Evolutionary conservation across 2,329 filamentous ascomycete species (phyloP).

Genomic region (Beauveria sp.): DNA sequence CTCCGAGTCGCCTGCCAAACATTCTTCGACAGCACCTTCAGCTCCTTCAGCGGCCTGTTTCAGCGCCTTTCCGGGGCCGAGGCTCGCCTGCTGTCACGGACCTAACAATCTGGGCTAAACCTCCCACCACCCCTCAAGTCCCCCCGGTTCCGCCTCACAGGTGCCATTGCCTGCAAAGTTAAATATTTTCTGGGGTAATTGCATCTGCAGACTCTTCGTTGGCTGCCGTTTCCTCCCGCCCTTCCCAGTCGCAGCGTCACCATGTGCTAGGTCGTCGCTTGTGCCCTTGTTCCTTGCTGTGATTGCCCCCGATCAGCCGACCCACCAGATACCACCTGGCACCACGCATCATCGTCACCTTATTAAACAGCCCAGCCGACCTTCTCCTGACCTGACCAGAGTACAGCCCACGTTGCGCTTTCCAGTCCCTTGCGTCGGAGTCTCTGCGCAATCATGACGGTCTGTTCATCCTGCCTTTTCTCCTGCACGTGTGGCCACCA

Average conservation of each 20-base stretch:
- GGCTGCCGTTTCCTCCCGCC: neutral
- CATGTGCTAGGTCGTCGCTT: constrained; percentile 10
- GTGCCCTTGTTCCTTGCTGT: constrained; percentile 12
- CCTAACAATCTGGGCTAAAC: neutral
- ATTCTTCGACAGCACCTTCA: neutral
- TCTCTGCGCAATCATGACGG: constrained; percentile 7
- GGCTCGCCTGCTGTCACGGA: constrained; percentile 3
- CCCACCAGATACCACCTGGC: constrained; percentile 2
- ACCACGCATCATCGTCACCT: constrained; percentile 4
- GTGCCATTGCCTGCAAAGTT: neutral
- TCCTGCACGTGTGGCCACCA: neutral
- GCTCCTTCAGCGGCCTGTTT: neutral
- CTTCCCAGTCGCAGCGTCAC: neutral
- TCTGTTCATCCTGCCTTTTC: neutral
- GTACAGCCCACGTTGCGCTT: constrained; percentile 6
- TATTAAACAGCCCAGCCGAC: neutral
- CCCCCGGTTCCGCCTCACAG: constrained; percentile 5
- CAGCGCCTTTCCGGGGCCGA: constrained; percentile 5
- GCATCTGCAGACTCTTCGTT: neutral
- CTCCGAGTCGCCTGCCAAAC: too few relatives aligned
- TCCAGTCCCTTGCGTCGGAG: neutral
- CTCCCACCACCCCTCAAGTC: neutral
- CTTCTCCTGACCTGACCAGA: constrained; percentile 5
- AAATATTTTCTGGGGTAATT: neutral
- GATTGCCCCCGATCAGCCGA: constrained; percentile 3